Evolutionary conservation across 352 stramenopile genomes (phyloP).

Genomic region (Phytopythium kandeliae): DNA sequence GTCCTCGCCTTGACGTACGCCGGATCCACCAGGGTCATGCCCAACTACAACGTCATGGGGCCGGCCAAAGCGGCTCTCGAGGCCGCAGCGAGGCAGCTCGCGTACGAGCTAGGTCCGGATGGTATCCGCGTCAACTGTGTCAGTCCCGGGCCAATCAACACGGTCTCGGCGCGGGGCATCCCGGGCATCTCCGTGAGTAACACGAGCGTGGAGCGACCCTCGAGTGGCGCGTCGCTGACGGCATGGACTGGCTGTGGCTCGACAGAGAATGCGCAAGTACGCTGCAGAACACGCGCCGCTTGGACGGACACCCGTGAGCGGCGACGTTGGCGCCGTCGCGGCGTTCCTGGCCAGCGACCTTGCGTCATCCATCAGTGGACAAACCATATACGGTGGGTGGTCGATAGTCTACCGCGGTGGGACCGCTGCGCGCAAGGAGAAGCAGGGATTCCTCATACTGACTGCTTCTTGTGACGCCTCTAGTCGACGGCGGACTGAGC

Average conservation of each 20-base stretch:
- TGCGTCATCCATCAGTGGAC: conserved; percentile 76
- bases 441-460: no score
- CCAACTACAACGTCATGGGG: conserved; percentile 91
- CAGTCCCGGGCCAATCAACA: conserved; percentile 88
- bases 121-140: conserved; percentile 89
- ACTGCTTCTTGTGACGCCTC: background rate
- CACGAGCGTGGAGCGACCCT: no score
- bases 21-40: conserved; percentile 76
- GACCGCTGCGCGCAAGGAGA: no score
- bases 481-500: conserved; percentile 76
- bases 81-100: conserved; percentile 73
- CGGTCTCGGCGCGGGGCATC: conserved; percentile 87
- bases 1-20: conserved; percentile 87
- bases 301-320: conserved; percentile 3
- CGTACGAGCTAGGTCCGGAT: conserved; percentile 66
- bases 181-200: conserved; percentile 66
- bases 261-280: conserved; percentile 3
- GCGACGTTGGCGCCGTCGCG: conserved; percentile 76
- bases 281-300: conserved; percentile 16
- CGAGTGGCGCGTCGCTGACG: background rate
- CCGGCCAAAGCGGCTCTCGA: conserved; percentile 89
- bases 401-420: conserved; percentile 1
- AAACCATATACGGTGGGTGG: conserved; percentile 81
- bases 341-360: conserved; percentile 78
- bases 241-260: background rate